These are phyloP conservation scores for Metschnikowia bowlesiae DNA, from an alignment of 805 yeast species.

Conservation along the genomic window DNA sequence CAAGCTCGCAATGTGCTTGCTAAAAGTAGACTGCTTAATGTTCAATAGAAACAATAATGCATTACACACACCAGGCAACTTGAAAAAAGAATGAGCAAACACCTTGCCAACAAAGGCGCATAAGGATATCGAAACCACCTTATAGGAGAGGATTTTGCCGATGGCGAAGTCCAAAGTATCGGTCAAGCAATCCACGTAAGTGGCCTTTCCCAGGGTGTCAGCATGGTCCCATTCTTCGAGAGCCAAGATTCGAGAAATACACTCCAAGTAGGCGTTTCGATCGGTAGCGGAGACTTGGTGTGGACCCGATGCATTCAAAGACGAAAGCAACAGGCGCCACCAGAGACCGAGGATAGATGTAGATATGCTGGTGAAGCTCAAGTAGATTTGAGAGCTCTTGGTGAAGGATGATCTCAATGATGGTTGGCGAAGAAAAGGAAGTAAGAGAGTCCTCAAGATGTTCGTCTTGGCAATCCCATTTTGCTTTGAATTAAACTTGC, in stretches of 20 bases:
- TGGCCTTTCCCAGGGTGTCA: constrained; percentile 21
- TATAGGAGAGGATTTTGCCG: constrained; percentile 41
- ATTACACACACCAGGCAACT: constrained; percentile 51
- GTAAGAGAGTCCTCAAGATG: constrained; percentile 42
- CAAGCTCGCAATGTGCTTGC: constrained; percentile 14
- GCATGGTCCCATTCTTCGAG: constrained; percentile 42
- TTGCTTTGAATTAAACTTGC: constrained; percentile 33
- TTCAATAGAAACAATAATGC: constrained; percentile 55
- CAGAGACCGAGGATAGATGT: constrained; percentile 39
- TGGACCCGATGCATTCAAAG: constrained; percentile 11
- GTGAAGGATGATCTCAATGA: constrained; percentile 20
- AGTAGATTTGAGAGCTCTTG: constrained; percentile 22
- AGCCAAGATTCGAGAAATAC: constrained; percentile 47
- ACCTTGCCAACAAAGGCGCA: constrained; percentile 69
- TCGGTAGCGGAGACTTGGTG: constrained; percentile 41
- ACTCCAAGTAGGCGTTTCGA: constrained; percentile 50
- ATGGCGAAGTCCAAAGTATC: constrained; percentile 53
- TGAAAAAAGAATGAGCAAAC: constrained; percentile 58
- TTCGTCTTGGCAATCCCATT: constrained; percentile 27
- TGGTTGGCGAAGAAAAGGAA: constrained; percentile 22
- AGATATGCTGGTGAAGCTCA: constrained; percentile 30
- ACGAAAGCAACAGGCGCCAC: constrained; percentile 47
- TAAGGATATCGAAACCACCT: constrained; percentile 50
- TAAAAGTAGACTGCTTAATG: constrained; percentile 46
- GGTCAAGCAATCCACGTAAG: constrained; percentile 36